Base-by-base conservation (phyloP, 305 asterid species). In the Fraxinus platypoda region DNA sequence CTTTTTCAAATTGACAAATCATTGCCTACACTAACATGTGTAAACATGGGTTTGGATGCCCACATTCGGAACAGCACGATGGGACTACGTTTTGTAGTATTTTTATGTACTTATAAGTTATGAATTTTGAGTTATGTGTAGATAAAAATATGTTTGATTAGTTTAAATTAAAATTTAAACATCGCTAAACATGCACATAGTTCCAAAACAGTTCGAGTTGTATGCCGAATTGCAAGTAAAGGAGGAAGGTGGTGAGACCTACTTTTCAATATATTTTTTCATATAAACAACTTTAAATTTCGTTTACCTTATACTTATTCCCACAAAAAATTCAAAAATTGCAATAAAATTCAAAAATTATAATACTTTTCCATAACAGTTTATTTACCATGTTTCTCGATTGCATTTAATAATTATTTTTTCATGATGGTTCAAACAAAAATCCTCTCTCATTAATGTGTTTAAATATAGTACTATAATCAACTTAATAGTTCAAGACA, bases 1-100 rank as follows among this genome's bases (percentile, higher is more conserved):
- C 76, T 57, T 57, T 71, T 77, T 80, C 77, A 82, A 84, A 31
- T 77, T 21, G 83, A 82, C 80, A 82, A 82, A 84, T 82, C 87
- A 80, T 80, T 78, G 41, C 59, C 11, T 26, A 68, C 9, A 8
- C 35, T 28, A 19, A 12, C 37, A 28, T 25, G 30, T 25, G 73
- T 23, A 23, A 21, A 64, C 17, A 4, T 64, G 33, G 33, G 34
- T 64, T 64, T 64, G 73, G 33, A 6, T 54, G 11, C 9, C 25
- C 3, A 54, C 9, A 3, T 15, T 49, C 59, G 2, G 59, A 49
- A 49, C 7, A 49, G 2, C 25, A n/a, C 66, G 66, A 54, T 8
- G 9, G 25, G 59, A 15, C 59, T 15, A 15, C 4, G 21, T 13
- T 46, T 13, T 1, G 1, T 46, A 46, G 17, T 12, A 46, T 41